Evolutionary conservation across 139 green algal species (phyloP), one percentile per base, ranked within the genome.

Genomic region (Chlamydomonas schloesseri): DNA sequence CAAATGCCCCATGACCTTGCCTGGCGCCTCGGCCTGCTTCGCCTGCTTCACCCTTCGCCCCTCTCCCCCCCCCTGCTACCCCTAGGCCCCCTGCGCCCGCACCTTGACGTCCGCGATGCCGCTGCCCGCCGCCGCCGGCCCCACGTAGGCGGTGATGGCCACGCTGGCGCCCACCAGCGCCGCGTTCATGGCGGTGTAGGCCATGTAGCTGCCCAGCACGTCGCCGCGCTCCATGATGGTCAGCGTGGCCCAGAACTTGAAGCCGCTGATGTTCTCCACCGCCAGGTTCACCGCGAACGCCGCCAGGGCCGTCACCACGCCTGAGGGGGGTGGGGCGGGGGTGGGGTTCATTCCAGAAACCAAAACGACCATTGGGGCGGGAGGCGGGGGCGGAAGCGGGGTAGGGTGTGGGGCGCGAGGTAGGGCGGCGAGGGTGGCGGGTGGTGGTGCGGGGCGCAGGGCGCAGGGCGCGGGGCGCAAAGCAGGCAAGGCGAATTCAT

Each of bases 91-190:
- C 13, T 2, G 26, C 46, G 28, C 5, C n/a, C 84, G 5, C 64
- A 93, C 89, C 91, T 97, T 98, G 47, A 98, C 94, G 28, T 98
- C 94, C 3, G 95, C 87, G 34, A 98, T 97, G 65, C 96, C 96
- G 2, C 88, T 94, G 11, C 96, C 96, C 31, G 96, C 94, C 37
- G 94, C 95, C 60, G 89, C 91, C 26, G 94, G 94, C 4, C 90
- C 94, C 24, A 93, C 88, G 55, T 91, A 93, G 31, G 91, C 64
- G 1, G 94, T 94, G 15, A 98, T 31, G 31, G 74, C 72, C 31
- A 92, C 88, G 0, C 88, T 89, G 11, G 36, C 88, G 21, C 89
- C 42, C 37, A 97, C 93, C 60, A 97, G 90, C 10, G 86, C 46
- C 36, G 78, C 87, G 77, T 98, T 98, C 65, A 95, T 93, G 23